Base-by-base conservation (phyloP, 2,329 filamentous ascomycete species). In the Fusarium transvaalense region DNA sequence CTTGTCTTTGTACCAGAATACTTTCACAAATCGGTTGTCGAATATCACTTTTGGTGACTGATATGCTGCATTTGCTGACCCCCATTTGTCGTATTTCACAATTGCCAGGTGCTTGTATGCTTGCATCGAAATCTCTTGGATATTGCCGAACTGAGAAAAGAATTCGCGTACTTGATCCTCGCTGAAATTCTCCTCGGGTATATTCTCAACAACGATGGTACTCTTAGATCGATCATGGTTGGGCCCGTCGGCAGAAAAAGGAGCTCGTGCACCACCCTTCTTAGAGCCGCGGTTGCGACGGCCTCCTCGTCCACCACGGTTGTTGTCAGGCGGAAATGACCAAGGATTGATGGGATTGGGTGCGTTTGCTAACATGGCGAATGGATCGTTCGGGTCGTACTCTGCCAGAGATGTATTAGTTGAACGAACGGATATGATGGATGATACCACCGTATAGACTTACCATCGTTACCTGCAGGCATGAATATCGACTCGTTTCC, bases 1-100 rank as follows among this genome's bases (percentile, higher is more conserved):
- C 27, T 85, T 83, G 8, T 86, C 84, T 71, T 88, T 90, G 75
- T 88, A 85, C 92, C 92, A 95, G 73, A 91, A 94, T 0, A 95
- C 90, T 73, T 93, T 94, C 48, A 96, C 92, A 71, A 96, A 96
- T 13, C 92, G 85, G 71, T 95, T 96, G 73, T 94, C 91, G 74
- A 95, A 96, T 43, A 96, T 90, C 46, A 89, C 90, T 74, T 93
- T 93, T 0, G 92, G 92, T 10, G 91, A 94, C 46, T 86, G 85
- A 76, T 92, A 93, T 3, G 92, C 92, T 17, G 86, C 85, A 61
- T 89, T 87, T 15, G 92, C 92, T 15, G 87, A 80, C 9, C 84
- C 84, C 85, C 90, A 91, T 41, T 83, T 84, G 51, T 88, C 85
- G 71, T 85, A 96, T 69, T 89, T 91, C 66, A 96, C 84, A 31